phyloP scores from a whole-genome alignment of 139 green algal species.

The Spirogloea muscicola region DNA sequence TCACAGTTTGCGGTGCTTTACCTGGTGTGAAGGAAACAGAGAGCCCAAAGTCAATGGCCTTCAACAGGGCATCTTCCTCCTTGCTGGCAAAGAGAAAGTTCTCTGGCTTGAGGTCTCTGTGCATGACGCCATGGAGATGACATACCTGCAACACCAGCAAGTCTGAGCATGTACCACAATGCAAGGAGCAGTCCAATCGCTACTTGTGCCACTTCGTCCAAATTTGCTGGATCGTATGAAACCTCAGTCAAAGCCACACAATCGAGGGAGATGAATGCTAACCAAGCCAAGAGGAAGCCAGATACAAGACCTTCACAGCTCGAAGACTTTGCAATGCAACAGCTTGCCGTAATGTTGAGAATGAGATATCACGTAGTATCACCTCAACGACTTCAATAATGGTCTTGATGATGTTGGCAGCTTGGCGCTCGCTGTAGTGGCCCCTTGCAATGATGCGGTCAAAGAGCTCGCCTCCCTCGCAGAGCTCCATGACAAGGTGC shows the following conservation, averaged over 20 bases:
- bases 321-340: too few species aligned
- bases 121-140: conserved; percentile 89
- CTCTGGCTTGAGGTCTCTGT: conserved; percentile 80
- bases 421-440: conserved; percentile 70
- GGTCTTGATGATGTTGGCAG: conserved; percentile 72
- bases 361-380: too few species aligned
- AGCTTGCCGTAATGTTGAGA: too few species aligned
- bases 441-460: conserved; percentile 58
- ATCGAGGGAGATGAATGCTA: too few species aligned
- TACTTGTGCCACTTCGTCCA: too few species aligned
- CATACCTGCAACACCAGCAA: conserved; percentile 88
- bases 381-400: conserved; percentile 87
- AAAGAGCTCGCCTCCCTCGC: conserved; percentile 91
- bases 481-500: conserved; percentile 77
- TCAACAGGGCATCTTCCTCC: conserved; percentile 63
- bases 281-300: too few species aligned
- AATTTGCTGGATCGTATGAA: too few species aligned
- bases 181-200: too few species aligned
- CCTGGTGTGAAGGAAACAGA: conserved; percentile 37
- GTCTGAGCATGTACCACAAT: too few species aligned
- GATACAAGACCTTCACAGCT: too few species aligned
- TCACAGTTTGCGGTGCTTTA: not conserved
- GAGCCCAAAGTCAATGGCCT: conserved; percentile 64
- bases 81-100: conserved; percentile 94
- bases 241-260: too few species aligned